A percentile compares a stretch with the other conserved stretches of the same genome.
Conservation (phyloP, 805 yeast genomes). For the Pichia phayaonensis region DNA sequence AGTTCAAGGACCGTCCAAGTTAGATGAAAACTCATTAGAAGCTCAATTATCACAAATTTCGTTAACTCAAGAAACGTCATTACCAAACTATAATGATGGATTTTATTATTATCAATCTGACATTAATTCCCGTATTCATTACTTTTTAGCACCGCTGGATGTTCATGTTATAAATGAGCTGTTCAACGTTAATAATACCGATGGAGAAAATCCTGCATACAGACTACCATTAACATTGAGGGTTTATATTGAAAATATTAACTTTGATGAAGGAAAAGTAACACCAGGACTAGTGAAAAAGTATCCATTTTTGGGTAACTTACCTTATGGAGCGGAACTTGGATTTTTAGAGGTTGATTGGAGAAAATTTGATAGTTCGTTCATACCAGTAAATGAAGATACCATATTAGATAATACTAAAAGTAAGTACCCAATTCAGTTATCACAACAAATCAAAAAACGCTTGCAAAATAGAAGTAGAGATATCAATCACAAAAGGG, state of each 20-base stretch:
- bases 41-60: neutral
- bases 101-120: conserved; percentile 68
- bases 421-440: conserved; percentile 21
- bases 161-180: conserved; percentile 47
- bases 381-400: conserved; percentile 3
- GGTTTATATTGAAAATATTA: conserved; percentile 55
- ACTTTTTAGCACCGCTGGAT: conserved; percentile 72
- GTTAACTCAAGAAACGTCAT: neutral
- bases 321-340: conserved; percentile 79
- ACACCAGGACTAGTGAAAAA: conserved; percentile 51
- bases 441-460: conserved; percentile 38
- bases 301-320: conserved; percentile 68
- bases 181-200: conserved; percentile 1
- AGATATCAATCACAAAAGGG: conserved; percentile 38
- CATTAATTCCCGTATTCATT: conserved; percentile 57
- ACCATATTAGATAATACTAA: neutral
- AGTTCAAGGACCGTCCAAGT: conserved; percentile 22
- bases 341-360: conserved; percentile 85
- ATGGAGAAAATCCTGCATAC: conserved; percentile 30
- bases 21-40: conserved; percentile 14
- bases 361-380: conserved; percentile 27
- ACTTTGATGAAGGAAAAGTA: conserved; percentile 45
- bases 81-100: conserved; percentile 31
- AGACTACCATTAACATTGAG: conserved; percentile 60
- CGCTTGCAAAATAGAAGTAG: conserved; percentile 55